Percentiles rank a stretch among this genome's conserved stretches.
Evolutionary conservation across 768 basidiomycete genomes (phyloP).

Genomic region (Calvatia gigantea): DNA sequence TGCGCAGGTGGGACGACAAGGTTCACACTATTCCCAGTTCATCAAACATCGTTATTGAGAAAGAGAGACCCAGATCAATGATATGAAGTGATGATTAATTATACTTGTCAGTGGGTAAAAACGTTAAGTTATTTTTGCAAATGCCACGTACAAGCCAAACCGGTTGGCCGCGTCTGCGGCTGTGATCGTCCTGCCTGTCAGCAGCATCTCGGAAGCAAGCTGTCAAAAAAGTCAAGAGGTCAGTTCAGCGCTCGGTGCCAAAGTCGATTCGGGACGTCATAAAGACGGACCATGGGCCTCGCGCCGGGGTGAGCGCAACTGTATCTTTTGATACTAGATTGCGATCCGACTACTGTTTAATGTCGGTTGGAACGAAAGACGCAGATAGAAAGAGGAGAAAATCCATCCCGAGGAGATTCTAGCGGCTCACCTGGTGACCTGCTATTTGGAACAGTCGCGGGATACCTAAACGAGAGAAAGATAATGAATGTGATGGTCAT

Average conservation of each 20-base stretch:
- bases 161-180: slow-evolving; percentile 65
- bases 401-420: background rate
- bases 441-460: slow-evolving; percentile 61
- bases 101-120: background rate
- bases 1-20: slow-evolving; percentile 52
- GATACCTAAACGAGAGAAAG: slow-evolving; percentile 42
- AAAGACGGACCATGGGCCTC: background rate
- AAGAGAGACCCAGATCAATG: slow-evolving; percentile 4
- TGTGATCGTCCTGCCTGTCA: slow-evolving; percentile 65
- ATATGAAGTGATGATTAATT: background rate
- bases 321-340: slow-evolving; percentile 6
- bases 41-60: slow-evolving; percentile 4
- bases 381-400: slow-evolving; percentile 1
- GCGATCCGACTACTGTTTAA: background rate
- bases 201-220: slow-evolving; percentile 74
- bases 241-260: background rate
- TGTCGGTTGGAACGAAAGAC: background rate
- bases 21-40: slow-evolving; percentile 53
- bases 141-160: slow-evolving; percentile 67
- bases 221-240: slow-evolving; percentile 22
- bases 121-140: slow-evolving; percentile 13
- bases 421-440: slow-evolving; percentile 64
- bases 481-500: slow-evolving; percentile 6
- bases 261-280: slow-evolving; percentile 5
- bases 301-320: background rate